Percentiles rank a stretch among this genome's conserved stretches.
Evolutionary conservation across 129 eudicot genomes (phyloP).

Genomic region (Lonicera japonica): DNA sequence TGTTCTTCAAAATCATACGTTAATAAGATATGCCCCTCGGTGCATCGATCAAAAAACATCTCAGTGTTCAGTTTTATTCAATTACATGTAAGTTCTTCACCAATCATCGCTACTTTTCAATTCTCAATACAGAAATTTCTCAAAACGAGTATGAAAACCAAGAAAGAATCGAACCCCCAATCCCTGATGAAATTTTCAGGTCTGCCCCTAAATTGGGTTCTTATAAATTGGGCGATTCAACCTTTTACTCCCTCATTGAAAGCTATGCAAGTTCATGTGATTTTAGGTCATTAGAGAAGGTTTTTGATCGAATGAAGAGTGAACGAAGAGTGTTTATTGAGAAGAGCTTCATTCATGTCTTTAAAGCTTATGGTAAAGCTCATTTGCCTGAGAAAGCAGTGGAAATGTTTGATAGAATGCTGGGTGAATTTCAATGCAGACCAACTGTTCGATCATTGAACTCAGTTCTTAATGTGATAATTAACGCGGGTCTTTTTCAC

Average conservation of each 20-base stretch:
- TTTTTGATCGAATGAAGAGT: slow-evolving; percentile 62
- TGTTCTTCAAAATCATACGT: background rate
- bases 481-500: slow-evolving; percentile 44
- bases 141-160: slow-evolving; percentile 4
- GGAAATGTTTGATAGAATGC: slow-evolving; percentile 72
- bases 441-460: slow-evolving; percentile 84
- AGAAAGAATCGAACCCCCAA: slow-evolving; percentile 24
- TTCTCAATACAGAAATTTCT: slow-evolving; percentile 13
- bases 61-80: slow-evolving; percentile 20
- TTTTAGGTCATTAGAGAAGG: slow-evolving; percentile 48
- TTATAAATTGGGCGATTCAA: slow-evolving; percentile 68
- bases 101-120: slow-evolving; percentile 24
- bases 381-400: slow-evolving; percentile 54
- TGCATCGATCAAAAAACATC: slow-evolving; percentile 26
- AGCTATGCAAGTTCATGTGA: slow-evolving; percentile 57
- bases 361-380: slow-evolving; percentile 74
- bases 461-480: slow-evolving; percentile 62
- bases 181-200: slow-evolving; percentile 41
- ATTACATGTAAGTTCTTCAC: slow-evolving; percentile 30
- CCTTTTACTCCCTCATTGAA: slow-evolving; percentile 67
- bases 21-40: slow-evolving; percentile 35
- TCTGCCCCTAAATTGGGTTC: slow-evolving; percentile 49
- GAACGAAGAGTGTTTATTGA: slow-evolving; percentile 63
- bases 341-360: slow-evolving; percentile 50
- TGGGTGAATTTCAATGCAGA: slow-evolving; percentile 54